Evolutionary conservation across 225 moss, liverwort and hornwort genomes (phyloP), one percentile per base, ranked within the genome.

Genomic region (Bryoerythrophyllum caledonicum): DNA sequence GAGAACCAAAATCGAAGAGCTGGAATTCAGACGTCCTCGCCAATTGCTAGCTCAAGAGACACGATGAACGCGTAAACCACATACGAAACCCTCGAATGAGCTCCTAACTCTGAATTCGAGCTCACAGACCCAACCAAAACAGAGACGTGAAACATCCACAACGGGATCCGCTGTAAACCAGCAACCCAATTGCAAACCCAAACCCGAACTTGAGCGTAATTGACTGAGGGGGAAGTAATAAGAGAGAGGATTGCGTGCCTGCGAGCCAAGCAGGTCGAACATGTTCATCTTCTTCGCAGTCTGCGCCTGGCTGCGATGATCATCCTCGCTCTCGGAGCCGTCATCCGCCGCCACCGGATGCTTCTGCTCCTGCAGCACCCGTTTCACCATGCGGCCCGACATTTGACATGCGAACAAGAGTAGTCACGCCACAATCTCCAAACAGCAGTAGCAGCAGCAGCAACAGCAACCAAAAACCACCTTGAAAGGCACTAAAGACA

Each of bases 371-470:
- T 78, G 81, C 60, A 88, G 73, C 43, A 74, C 81, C 53, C 90
- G 86, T 73, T 90, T 84, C 17, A 90, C 74, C 92, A 90, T 92
- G 32, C 92, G 92, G 63, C 78, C 86, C 70, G 92, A 92, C 92
- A 92, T 92, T 37, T 54, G n/a, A 59, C 63, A 63, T 77, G 59
- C 67, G 67, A 20, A 41, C 5, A 27, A 35, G 35, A 32, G 13
- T n/a, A 5, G 34, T 34, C 34, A 34, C 34, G 44, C 15, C 48
- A 17, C 48, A 49, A 49, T 16, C 48, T 48, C 15, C 17, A 17
- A 48, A 55, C 24, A 10, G 32, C 56, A 9, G 23, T 0, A 24
- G 20, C 9, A 24, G 20, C 32, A 21, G 68, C 13, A 23, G 8
- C 21, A 38, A 9, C 38, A 8, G 25, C 14, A 7, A 24, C 44